Base-by-base conservation (phyloP, 495 filamentous ascomycete species). In the Xylaria curta region DNA sequence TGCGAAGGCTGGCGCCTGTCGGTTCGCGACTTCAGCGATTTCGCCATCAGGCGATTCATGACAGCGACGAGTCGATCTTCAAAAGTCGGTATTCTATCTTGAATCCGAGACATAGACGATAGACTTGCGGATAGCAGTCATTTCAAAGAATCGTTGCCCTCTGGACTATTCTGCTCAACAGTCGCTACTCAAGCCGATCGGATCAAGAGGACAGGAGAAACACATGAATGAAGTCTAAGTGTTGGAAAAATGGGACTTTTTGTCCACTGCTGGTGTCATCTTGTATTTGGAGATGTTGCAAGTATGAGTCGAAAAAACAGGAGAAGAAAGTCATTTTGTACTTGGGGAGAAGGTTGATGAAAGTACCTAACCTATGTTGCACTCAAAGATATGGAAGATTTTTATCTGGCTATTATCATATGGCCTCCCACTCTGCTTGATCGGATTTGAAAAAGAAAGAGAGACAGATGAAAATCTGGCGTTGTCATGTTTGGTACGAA, bases 51-150 rank as follows among this genome's bases (percentile, higher is more conserved):
- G 4, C 15, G 2, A 13, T 53, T 1, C 31, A 53, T 1, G 19
- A 66, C 10, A 38, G 8, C 4, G 31, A 66, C 8, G 63, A 66
- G 46, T 66, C 63, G 7, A 31, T 53, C 5, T 66, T 66, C 0
- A 51, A 53, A 24, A 51, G 12, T 10, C 26, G 63, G 5, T 66
- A 53, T 15, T 51, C 63, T 4, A 66, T 66, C 6, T n/a, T 66
- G 44, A 53, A 26, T 12, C 63, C 63, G 5, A 63, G 17, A 21
- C 4, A 17, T 10, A 42, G 13, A 7, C 2, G 13, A 28, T 42
- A 28, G 13, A 10, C 53, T 56, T 15, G 9, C 9, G 1, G 21
- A 63, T 3, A 28, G 38, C 12, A 54, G 26, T 31, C 51, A 9
- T 3, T 56, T 26, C 3, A 28, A 17, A 15, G 3, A 2, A 24